Evolutionary conservation across 2,329 filamentous ascomycete species (phyloP), one percentile per base, ranked within the genome.

Genomic region (Talaromyces islandicus): DNA sequence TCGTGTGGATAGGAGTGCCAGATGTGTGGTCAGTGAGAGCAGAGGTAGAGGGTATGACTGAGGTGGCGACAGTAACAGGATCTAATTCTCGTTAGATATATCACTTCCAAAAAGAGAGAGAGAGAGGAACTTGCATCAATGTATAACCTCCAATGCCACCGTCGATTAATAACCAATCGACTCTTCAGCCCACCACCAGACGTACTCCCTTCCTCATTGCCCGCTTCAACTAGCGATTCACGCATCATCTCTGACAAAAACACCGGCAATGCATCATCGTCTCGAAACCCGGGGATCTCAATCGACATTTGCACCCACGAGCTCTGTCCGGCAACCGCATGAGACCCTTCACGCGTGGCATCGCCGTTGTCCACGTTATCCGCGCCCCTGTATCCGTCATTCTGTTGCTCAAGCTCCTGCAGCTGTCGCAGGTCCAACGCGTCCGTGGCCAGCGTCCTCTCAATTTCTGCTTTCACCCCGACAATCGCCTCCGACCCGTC

Each of bases 401-500:
- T 65, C 30, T 66, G 62, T 19, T 67, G 65, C 38, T 71, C 71
- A 4, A 71, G 70, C 32, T 60, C 54, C 59, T 79, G 79, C 21
- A 76, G 71, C 62, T 77, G 78, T 19, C 69, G 75, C 35, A 66
- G 67, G 56, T 72, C 72, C 58, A 68, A 69, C 21, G 72, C 77
- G 57, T 71, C 71, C 55, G 69, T 64, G 60, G 71, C 64, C 56
- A 75, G 62, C 32, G 88, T 91, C 78, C 85, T 88, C 74, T 96
- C 92, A 4, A 97, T 90, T 77, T 97, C 93, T 0, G 91, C 92
- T 78, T 97, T 99, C 63, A 97, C 88, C 52, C 94, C 94, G 6
- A 97, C 94, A 63, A 99, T 88, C 7, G 94, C 94, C 76, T 99
- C 94, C 1, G 92, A 96, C 56, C 94, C 94, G 73, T 99, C 94